A percentile compares a stretch with the other conserved stretches of the same genome.
phyloP scores from a whole-genome alignment of 164 flowering plant species.

The Aristolochia contorta region DNA sequence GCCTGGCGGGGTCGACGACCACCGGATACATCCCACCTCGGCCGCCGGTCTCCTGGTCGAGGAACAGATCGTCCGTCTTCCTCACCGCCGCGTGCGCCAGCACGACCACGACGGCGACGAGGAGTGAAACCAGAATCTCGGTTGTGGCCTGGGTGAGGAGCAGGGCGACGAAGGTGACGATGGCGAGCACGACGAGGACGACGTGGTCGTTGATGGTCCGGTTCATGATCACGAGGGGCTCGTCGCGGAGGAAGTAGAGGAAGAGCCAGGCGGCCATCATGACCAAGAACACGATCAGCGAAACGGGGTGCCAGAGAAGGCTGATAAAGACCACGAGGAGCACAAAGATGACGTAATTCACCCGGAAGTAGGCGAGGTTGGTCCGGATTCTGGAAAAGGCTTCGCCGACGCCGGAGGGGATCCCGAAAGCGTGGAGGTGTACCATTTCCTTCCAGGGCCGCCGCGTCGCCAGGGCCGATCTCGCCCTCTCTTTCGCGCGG shows the following conservation, averaged over 20 bases:
- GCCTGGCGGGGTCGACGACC: not conserved
- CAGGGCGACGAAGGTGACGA: conserved; percentile 28
- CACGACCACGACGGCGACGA: conserved; percentile 23
- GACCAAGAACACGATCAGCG: conserved; percentile 35
- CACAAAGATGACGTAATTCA: conserved; percentile 38
- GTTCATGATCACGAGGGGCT: conserved; percentile 24
- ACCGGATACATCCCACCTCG: conserved; percentile 5
- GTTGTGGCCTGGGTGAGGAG: conserved; percentile 29
- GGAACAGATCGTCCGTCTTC: conserved; percentile 32
- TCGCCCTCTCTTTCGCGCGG: conserved; percentile 28
- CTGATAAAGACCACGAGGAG: conserved; percentile 37
- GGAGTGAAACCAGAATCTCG: conserved; percentile 25
- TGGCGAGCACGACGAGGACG: conserved; percentile 22
- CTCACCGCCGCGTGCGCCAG: conserved; percentile 33
- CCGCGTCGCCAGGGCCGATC: conserved; percentile 22
- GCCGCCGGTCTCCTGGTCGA: conserved; percentile 16
- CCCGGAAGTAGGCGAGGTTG: conserved; percentile 33
- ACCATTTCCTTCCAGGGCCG: conserved; percentile 48
- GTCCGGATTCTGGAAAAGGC: conserved; percentile 18
- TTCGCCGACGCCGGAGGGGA: conserved; percentile 20
- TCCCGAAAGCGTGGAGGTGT: conserved; percentile 14
- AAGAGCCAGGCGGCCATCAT: conserved; percentile 42
- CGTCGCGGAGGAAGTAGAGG: conserved; percentile 50
- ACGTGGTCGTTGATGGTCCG: conserved; percentile 25
- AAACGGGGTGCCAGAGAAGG: conserved; percentile 48